Evolutionary conservation across 2,329 filamentous ascomycete genomes (phyloP), one percentile per base, ranked within the genome.

Genomic region (Cladosporium halotolerans): DNA sequence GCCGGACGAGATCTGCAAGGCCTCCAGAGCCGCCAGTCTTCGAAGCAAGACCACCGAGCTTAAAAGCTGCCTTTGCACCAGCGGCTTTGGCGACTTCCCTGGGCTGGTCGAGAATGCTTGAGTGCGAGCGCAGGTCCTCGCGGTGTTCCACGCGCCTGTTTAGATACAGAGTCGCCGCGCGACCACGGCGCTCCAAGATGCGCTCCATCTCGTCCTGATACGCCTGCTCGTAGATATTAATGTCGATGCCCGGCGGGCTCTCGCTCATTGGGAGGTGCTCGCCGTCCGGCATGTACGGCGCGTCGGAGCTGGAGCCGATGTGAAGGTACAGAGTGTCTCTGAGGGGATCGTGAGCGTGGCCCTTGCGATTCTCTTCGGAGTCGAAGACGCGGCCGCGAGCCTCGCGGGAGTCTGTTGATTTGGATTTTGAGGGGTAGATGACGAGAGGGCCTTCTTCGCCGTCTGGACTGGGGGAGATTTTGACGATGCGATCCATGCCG

Each of bases 141-240:
- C 68, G 66, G 50, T 74, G 70, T 53, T 79, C 76, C 23, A 78
- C 75, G 32, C 75, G 68, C 10, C 75, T 68, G 0, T 72, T 77
- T 10, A 78, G 69, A 55, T 85, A 86, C 13, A 88, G 75, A 14
- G 77, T 83, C 1, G 83, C 76, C 33, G 68, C 64, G 23, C 71
- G 68, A 53, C 75, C 72, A 61, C 74, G 64, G 57, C 72, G 65
- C 58, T 73, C 69, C 31, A 80, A 71, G 62, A 96, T 92, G 13
- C 85, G 80, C 55, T 86, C 80, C 28, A 93, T 81, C 71, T 96
- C 89, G 56, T 87, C 81, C 64, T 88, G 83, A 67, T 95, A 96
- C 0, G 92, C 92, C 1, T 80, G 82, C 68, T 95, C 89, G 68
- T 96, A 96, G 54, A 97, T 85, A 65, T 93, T 84, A 62, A 89